phyloP scores from a whole-genome alignment of 2,329 filamentous ascomycete species.

The Hypocrella siamensis region DNA sequence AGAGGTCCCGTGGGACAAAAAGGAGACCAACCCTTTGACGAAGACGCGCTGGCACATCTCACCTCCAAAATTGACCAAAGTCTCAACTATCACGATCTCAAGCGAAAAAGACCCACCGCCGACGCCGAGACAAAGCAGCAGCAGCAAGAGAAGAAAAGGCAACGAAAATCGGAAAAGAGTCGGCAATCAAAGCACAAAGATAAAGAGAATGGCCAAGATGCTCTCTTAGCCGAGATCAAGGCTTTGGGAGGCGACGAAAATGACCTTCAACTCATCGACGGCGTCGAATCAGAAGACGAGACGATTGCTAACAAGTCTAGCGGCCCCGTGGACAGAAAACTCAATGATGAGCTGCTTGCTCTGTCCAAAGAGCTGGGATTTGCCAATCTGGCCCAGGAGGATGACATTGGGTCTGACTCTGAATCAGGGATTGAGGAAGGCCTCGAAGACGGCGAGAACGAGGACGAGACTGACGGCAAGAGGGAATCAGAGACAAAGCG shows the following conservation, averaged over 20 bases:
- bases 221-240: conserved; percentile 45
- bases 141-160: conserved; percentile 17
- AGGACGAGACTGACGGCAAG: conserved; percentile 12
- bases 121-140: conserved; percentile 16
- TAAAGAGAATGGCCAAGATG: conserved; percentile 15
- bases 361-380: conserved; percentile 24
- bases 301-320: conserved; percentile 15
- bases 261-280: conserved; percentile 45
- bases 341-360: conserved; percentile 20
- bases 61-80: conserved; percentile 41
- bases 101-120: conserved; percentile 27
- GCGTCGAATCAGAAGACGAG: conserved; percentile 27
- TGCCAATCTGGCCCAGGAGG: conserved; percentile 15
- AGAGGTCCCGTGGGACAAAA: conserved; percentile 13
- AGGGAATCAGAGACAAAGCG: conserved; percentile 10
- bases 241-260: conserved; percentile 50
- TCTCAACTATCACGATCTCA: conserved; percentile 25
- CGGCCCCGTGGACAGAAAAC: conserved; percentile 23
- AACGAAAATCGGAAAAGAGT: conserved; percentile 14
- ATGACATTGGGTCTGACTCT: conserved; percentile 21
- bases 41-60: conserved; percentile 33
- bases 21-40: conserved; percentile 23
- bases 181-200: conserved; percentile 9
- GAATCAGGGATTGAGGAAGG: conserved; percentile 16
- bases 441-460: conserved; percentile 17